Evolutionary conservation across 176 grass and related monocot genomes (phyloP).

Genomic region (Paspalum notatum): DNA sequence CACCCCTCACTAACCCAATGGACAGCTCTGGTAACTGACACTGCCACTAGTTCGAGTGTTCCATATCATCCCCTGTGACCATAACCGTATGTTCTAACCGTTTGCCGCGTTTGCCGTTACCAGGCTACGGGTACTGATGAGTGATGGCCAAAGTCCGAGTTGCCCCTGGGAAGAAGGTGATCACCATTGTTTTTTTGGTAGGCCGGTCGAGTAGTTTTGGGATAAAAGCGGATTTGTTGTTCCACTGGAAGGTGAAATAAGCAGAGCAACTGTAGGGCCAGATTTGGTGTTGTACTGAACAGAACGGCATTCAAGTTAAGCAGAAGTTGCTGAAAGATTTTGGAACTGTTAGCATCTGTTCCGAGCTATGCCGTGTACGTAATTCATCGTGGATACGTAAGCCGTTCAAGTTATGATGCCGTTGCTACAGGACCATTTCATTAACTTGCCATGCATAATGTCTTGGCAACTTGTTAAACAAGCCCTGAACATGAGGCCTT

Average conservation of each 20-base stretch:
- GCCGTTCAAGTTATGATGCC: no score
- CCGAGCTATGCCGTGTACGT: neutral
- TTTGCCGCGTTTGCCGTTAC: neutral
- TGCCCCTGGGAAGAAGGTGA: neutral
- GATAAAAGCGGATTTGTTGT: conserved; percentile 23
- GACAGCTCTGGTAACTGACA: conserved; percentile 74
- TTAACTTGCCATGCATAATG: no score
- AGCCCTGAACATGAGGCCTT: no score
- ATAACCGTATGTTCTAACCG: neutral
- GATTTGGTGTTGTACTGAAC: conserved; percentile 34
- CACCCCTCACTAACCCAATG: conserved; percentile 72
- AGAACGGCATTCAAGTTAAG: neutral
- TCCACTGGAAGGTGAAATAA: conserved; percentile 39
- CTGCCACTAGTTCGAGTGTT: no score
- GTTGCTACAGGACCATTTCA: no score
- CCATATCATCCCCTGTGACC: neutral
- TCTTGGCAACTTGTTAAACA: no score
- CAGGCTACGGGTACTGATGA: conserved; percentile 85
- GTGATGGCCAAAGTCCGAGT: neutral
- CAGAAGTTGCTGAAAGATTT: conserved; percentile 12
- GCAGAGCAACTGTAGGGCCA: neutral
- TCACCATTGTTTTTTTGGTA: conserved; percentile 37
- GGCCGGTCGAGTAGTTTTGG: conserved; percentile 36
- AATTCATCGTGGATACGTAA: no score
- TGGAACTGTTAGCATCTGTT: neutral